Conservation (phyloP, 1,284 basidiomycete species). For the Fistulinella staudtii region DNA sequence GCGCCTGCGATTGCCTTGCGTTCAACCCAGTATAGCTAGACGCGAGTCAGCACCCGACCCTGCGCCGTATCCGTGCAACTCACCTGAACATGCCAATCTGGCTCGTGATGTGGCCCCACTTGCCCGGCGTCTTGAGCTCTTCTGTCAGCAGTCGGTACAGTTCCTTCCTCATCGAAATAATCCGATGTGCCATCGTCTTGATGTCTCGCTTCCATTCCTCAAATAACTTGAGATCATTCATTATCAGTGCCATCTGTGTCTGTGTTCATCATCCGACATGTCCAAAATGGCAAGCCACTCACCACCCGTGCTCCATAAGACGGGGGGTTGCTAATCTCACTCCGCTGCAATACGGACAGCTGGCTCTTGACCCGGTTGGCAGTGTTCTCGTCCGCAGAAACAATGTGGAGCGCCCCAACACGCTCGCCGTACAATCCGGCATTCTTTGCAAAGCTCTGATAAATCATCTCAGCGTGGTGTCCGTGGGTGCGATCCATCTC, state of each 20-base stretch:
- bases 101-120: conserved; percentile 86
- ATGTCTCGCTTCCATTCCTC: conserved; percentile 90
- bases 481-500: neutral
- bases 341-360: conserved; percentile 81
- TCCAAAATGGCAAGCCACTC: conserved; percentile 22
- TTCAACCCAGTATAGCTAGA: conserved; percentile 77
- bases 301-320: conserved; percentile 88
- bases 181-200: conserved; percentile 86
- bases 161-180: conserved; percentile 86
- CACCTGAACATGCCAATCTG: conserved; percentile 95
- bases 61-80: conserved; percentile 21
- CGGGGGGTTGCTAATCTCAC: conserved; percentile 93
- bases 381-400: conserved; percentile 58
- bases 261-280: neutral
- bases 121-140: conserved; percentile 86
- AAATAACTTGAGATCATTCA: conserved; percentile 71
- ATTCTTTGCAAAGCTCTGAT: conserved; percentile 92
- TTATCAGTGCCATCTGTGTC: conserved; percentile 68
- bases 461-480: conserved; percentile 1
- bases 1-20: conserved; percentile 61
- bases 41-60: conserved; percentile 7
- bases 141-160: conserved; percentile 76
- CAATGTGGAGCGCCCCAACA: conserved; percentile 80
- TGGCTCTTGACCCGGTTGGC: conserved; percentile 79
- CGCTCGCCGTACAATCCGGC: conserved; percentile 93